phyloP scores from a whole-genome alignment of 148 eudicot genomes.

The Silene uniflora region DNA sequence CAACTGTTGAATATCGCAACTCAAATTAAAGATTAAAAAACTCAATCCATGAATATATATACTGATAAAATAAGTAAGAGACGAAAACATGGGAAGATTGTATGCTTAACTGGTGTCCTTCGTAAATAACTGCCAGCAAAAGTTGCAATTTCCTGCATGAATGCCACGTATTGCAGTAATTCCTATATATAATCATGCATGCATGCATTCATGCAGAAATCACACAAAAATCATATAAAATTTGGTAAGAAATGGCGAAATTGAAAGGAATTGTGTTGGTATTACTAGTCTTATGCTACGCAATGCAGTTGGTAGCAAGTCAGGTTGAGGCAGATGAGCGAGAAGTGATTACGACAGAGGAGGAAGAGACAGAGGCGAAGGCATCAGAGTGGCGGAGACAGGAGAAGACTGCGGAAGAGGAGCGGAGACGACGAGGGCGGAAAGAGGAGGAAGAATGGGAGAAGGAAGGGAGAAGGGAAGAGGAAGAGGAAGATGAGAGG shows the following conservation, averaged over 20 bases:
- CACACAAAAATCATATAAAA: not conserved
- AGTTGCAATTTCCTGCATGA: constrained; percentile 19
- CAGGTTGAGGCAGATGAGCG: not conserved
- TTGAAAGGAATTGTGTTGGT: constrained; percentile 27
- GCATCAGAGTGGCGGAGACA: constrained; percentile 25
- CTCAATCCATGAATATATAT: no score
- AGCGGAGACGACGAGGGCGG: constrained; percentile 4
- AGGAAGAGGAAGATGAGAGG: constrained; percentile 8
- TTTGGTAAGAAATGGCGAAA: constrained; percentile 13
- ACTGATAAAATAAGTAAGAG: no score
- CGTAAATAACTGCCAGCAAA: constrained; percentile 20
- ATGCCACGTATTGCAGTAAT: constrained; percentile 23
- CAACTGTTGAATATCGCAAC: not conserved
- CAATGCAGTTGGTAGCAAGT: constrained; percentile 26
- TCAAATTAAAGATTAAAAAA: not conserved
- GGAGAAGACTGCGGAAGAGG: constrained; percentile 26
- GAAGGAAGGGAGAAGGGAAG: not conserved
- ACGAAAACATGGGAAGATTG: not conserved
- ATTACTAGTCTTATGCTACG: constrained; percentile 29
- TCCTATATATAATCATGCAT: not conserved
- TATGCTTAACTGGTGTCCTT: constrained; percentile 17
- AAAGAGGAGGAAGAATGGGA: constrained; percentile 9
- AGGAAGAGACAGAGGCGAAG: constrained; percentile 22
- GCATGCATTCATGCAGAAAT: not conserved
- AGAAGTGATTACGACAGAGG: constrained; percentile 4